A percentile compares a stretch with the other conserved stretches of the same genome.
phyloP scores from a whole-genome alignment of 2,329 filamentous ascomycete genomes.

The Drechslerella dactyloides region DNA sequence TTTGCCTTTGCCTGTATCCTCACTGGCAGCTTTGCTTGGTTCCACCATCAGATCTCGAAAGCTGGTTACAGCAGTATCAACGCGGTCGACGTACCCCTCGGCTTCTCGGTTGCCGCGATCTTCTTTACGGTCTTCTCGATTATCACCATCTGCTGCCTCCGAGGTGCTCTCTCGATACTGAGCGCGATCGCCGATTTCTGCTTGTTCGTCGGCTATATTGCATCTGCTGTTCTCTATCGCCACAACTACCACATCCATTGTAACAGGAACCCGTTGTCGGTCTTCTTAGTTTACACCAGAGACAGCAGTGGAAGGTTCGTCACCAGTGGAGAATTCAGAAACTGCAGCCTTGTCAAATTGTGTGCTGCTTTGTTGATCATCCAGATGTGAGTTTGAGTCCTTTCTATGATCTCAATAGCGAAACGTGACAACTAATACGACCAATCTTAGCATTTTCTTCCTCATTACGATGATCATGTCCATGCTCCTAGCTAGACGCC shows the following conservation, averaged over 20 bases:
- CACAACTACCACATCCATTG: conserved; percentile 52
- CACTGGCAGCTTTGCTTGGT: conserved; percentile 52
- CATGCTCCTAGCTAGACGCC: conserved; percentile 26
- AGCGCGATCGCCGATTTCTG: conserved; percentile 52
- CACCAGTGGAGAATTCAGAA: conserved; percentile 30
- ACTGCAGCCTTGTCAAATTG: conserved; percentile 50
- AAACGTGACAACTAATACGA: not conserved
- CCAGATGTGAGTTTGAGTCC: conserved; percentile 49
- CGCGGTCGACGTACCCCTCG: conserved; percentile 46
- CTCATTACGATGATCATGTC: conserved; percentile 53
- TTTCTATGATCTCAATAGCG: not conserved
- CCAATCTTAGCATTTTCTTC: conserved; percentile 50
- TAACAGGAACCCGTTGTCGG: conserved; percentile 47
- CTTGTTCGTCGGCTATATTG: conserved; percentile 53
- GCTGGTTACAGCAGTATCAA: conserved; percentile 29
- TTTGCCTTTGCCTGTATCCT: conserved; percentile 53
- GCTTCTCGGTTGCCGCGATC: conserved; percentile 51
- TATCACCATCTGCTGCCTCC: conserved; percentile 51
- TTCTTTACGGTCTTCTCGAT: conserved; percentile 52
- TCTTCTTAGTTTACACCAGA: conserved; percentile 37
- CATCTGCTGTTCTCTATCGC: conserved; percentile 50
- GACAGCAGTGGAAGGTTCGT: conserved; percentile 22
- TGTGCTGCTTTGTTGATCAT: conserved; percentile 51
- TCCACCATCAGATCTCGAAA: conserved; percentile 53
- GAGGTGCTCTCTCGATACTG: conserved; percentile 28